A percentile compares a stretch with the other conserved stretches of the same genome.
Evolutionary conservation across 2,329 filamentous ascomycete genomes (phyloP).

Genomic region (Gaeumannomyces tritici): DNA sequence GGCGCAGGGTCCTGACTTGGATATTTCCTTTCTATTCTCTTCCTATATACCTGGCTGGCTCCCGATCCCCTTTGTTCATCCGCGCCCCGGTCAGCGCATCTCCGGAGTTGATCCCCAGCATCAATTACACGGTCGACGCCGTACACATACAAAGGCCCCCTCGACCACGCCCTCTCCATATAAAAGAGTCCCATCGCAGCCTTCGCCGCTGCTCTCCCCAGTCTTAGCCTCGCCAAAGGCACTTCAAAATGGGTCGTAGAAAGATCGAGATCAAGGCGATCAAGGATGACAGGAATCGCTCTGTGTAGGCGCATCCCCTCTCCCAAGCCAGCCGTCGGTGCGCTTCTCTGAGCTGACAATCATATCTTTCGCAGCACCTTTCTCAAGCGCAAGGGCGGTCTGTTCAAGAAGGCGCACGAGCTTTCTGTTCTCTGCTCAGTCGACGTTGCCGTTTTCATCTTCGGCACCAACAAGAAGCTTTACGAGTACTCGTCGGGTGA

Average conservation of each 20-base stretch:
- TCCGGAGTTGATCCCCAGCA: not conserved
- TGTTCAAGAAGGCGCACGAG: slow-evolving; percentile 99
- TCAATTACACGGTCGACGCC: not conserved
- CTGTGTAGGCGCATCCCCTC: slow-evolving; percentile 62
- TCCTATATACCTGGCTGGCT: not conserved
- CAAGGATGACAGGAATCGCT: slow-evolving; percentile 96
- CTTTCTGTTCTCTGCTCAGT: slow-evolving; percentile 95
- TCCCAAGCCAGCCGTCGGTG: no score
- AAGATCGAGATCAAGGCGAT: slow-evolving; percentile 99
- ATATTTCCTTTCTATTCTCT: not conserved
- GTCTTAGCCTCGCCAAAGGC: not conserved
- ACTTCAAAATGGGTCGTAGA: slow-evolving; percentile 73
- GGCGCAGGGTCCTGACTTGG: not conserved
- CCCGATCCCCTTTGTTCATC: not conserved
- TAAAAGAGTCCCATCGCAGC: not conserved
- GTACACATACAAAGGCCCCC: not conserved
- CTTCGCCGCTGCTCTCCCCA: not conserved
- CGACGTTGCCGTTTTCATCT: slow-evolving; percentile 97
- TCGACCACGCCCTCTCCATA: not conserved
- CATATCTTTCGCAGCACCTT: slow-evolving; percentile 60
- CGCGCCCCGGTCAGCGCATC: not conserved
- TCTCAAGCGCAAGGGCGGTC: slow-evolving; percentile 92
- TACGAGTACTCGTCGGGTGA: slow-evolving; percentile 95
- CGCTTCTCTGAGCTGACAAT: not conserved
- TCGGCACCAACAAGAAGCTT: slow-evolving; percentile 97